Percentiles rank a stretch among this genome's conserved stretches.
Conservation (phyloP, 2,329 filamentous ascomycete species). For the Penicillium sp. region DNA sequence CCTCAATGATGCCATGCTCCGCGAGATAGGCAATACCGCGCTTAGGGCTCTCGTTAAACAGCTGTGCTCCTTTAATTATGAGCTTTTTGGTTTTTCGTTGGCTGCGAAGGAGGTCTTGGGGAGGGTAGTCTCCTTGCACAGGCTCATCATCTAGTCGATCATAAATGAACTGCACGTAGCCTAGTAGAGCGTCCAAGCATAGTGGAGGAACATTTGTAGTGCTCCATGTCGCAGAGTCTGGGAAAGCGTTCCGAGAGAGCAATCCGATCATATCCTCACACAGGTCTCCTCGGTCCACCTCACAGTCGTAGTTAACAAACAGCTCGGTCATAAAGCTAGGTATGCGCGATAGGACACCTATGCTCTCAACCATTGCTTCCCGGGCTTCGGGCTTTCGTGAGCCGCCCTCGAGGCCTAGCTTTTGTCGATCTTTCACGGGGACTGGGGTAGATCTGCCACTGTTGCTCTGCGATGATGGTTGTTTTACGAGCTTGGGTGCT, state of each 20-base stretch:
- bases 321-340: conserved; percentile 92
- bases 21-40: conserved; percentile 81
- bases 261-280: conserved; percentile 95
- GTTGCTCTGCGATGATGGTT: conserved; percentile 66
- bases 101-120: conserved; percentile 62
- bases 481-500: conserved; percentile 81
- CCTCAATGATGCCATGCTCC: conserved; percentile 78
- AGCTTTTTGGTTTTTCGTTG: conserved; percentile 78
- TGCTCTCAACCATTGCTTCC: conserved; percentile 97
- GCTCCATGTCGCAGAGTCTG: conserved; percentile 97
- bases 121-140: conserved; percentile 62
- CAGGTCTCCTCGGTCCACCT: conserved; percentile 83
- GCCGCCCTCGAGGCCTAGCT: conserved; percentile 87
- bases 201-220: conserved; percentile 96
- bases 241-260: conserved; percentile 88
- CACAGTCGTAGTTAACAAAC: conserved; percentile 97
- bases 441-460: conserved; percentile 89
- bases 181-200: conserved; percentile 85
- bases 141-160: conserved; percentile 76
- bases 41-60: conserved; percentile 95
- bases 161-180: conserved; percentile 87
- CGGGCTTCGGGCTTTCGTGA: conserved; percentile 89
- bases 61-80: conserved; percentile 81
- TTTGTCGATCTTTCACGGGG: conserved; percentile 86
- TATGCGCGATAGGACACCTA: conserved; percentile 87